Base-by-base conservation (phyloP, 805 yeast species). In the Kregervanrija pseudodelftensis region DNA sequence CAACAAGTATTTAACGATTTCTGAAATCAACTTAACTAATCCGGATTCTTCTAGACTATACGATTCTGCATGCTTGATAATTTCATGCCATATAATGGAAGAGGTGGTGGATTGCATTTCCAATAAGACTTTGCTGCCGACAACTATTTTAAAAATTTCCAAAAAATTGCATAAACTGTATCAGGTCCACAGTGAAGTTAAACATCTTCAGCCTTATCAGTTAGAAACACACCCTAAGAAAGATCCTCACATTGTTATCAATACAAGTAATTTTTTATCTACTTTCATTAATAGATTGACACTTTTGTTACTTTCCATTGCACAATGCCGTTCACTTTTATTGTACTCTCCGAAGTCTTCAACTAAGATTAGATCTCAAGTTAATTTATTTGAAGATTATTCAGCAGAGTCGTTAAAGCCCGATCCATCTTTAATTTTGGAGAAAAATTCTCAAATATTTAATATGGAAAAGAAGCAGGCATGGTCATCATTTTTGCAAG, bases 21-120 rank as follows among this genome's bases (percentile, higher is more conserved):
- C 43, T 5, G 46, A 52, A 33, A 46, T 58, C 11, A 48, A 53
- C 38, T 38, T 54, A 15, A 41, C 47, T 35, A 46, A 49, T 16
- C 53, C 52, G 4, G 34, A 40, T 8, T 33, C 44, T 2, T 42
- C 41, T 2, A 33, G 37, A 8, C 34, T 57, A 9, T 51, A 50
- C 40, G 69, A 66, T 50, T 55, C 70, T 1, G 57, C 54, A n/a
- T 40, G 57, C 14, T 39, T 55, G 2, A 60, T 67, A 12, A 30
- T 61, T 10, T 57, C 68, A 1, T 54, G 63, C n/a, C 53, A 51
- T 36, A 28, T 54, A 4, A 44, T 67, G 37, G 69, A 68, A 34
- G 65, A 66, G 42, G 48, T 64, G 8, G 61, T 68, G 66, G 68
- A 69, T 44, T 39, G 54, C 0, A 52, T 67, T 10, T 43, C 58